These are phyloP conservation scores for Xylaria arbuscula DNA, from an alignment of 2,329 filamentous ascomycete genomes.

Conservation along the genomic window DNA sequence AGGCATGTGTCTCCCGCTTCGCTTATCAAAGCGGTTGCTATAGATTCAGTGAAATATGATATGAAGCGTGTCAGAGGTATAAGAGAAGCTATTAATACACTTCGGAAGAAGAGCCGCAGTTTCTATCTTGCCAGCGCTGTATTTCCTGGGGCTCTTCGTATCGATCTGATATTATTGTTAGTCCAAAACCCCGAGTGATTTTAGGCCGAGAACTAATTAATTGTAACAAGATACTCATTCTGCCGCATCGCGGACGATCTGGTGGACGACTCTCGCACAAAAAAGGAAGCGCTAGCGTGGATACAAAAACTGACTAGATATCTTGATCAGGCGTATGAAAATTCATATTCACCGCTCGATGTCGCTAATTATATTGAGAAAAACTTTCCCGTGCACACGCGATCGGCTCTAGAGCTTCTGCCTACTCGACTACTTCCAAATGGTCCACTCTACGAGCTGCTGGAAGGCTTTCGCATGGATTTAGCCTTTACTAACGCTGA, in stretches of 20 bases:
- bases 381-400: constrained; percentile 64
- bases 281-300: constrained; percentile 66
- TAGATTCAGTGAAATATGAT: constrained; percentile 63
- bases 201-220: constrained; percentile 27
- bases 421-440: constrained; percentile 67
- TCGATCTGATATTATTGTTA: constrained; percentile 73
- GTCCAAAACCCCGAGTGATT: constrained; percentile 37
- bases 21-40: constrained; percentile 63
- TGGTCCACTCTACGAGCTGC: constrained; percentile 70
- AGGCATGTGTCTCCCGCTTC: constrained; percentile 60
- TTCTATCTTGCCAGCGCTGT: constrained; percentile 78
- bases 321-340: constrained; percentile 64
- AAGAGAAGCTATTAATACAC: constrained; percentile 66
- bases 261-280: constrained; percentile 70
- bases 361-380: constrained; percentile 54
- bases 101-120: constrained; percentile 75
- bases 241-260: constrained; percentile 80
- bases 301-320: constrained; percentile 68
- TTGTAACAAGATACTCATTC: constrained; percentile 70
- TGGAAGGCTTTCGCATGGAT: constrained; percentile 77
- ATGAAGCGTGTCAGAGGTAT: constrained; percentile 67
- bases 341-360: constrained; percentile 41
- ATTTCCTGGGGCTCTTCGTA: constrained; percentile 74
- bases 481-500: constrained; percentile 60
- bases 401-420: constrained; percentile 68